Evolutionary conservation across 768 basidiomycete species (phyloP).

Genomic region (Sarcodon aspratus): DNA sequence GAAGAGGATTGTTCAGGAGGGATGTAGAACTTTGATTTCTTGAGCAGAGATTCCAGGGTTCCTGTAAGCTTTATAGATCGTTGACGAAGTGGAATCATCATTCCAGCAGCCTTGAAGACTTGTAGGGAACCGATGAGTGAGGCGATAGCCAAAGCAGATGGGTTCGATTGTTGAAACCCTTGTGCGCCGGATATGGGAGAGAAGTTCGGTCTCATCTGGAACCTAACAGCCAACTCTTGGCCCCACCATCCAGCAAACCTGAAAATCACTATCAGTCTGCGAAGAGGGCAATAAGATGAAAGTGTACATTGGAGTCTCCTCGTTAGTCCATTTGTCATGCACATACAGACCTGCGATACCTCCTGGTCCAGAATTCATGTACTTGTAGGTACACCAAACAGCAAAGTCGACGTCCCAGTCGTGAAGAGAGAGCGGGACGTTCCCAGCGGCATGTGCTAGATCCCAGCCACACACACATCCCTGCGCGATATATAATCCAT

Average conservation of each 20-base stretch:
- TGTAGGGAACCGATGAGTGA: slow-evolving; percentile 78
- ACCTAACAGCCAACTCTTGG: slow-evolving; percentile 77
- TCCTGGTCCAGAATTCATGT: slow-evolving; percentile 92
- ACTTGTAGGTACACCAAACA: slow-evolving; percentile 98
- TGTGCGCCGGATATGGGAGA: slow-evolving; percentile 82
- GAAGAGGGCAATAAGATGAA: slow-evolving; percentile 2
- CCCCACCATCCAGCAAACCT: slow-evolving; percentile 99
- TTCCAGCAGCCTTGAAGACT: slow-evolving; percentile 69
- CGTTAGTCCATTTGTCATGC: slow-evolving; percentile 70
- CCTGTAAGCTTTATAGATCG: slow-evolving; percentile 65
- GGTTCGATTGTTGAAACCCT: slow-evolving; percentile 95
- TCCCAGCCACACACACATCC: slow-evolving; percentile 95
- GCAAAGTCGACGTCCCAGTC: slow-evolving; percentile 97
- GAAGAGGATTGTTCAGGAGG: slow-evolving; percentile 15
- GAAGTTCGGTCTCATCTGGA: slow-evolving; percentile 81
- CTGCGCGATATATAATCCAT: slow-evolving; percentile 25
- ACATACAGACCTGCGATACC: slow-evolving; percentile 93
- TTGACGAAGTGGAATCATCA: slow-evolving; percentile 54
- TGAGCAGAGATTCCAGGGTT: slow-evolving; percentile 55
- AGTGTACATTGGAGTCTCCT: slow-evolving; percentile 14
- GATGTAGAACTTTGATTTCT: slow-evolving; percentile 53
- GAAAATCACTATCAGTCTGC: slow-evolving; percentile 1
- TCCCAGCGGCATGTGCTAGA: slow-evolving; percentile 91
- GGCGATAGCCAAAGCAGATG: slow-evolving; percentile 68
- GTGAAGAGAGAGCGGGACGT: slow-evolving; percentile 81